phyloP scores from a whole-genome alignment of 148 eudicot species.

The Talinum fruticosum region DNA sequence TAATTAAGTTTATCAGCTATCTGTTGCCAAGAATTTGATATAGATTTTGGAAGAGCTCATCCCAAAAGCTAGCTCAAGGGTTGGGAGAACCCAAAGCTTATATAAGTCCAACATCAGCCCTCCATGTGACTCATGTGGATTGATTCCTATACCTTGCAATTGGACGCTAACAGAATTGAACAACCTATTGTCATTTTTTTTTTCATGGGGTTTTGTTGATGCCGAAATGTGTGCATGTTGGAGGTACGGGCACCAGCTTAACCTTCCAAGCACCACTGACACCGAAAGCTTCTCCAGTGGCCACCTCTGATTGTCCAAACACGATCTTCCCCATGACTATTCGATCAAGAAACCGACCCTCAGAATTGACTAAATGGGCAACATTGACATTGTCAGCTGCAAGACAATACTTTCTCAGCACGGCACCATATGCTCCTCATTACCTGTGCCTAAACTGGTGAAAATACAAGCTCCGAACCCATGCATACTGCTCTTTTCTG shows the following conservation, averaged over 20 bases:
- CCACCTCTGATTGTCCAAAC: conserved; percentile 33
- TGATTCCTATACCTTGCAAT: no score
- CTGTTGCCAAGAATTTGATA: conserved; percentile 33
- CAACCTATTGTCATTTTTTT: conserved; percentile 8
- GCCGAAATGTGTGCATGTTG: conserved; percentile 16
- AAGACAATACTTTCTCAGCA: conserved; percentile 37
- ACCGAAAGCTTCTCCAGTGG: conserved; percentile 29
- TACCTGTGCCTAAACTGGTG: conserved; percentile 31
- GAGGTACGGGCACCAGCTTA: conserved; percentile 25
- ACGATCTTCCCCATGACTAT: conserved; percentile 30
- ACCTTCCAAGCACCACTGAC: conserved; percentile 28
- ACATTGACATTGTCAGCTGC: conserved; percentile 31
- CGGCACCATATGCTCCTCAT: conserved; percentile 31
- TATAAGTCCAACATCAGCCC: no score
- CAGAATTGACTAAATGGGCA: conserved; percentile 22
- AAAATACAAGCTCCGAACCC: conserved; percentile 32
- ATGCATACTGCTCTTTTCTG: conserved; percentile 22
- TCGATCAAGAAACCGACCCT: conserved; percentile 26
- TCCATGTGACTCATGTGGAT: no score
- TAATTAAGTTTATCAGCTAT: conserved; percentile 20
- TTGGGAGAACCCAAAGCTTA: no score
- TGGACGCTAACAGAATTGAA: no score
- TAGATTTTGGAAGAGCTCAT: no score
- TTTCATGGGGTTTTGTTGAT: conserved; percentile 2
- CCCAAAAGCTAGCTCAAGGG: no score